Evolutionary conservation across 2,329 filamentous ascomycete species (phyloP), one percentile per base, ranked within the genome.

Genomic region (Trichoderma sp.): DNA sequence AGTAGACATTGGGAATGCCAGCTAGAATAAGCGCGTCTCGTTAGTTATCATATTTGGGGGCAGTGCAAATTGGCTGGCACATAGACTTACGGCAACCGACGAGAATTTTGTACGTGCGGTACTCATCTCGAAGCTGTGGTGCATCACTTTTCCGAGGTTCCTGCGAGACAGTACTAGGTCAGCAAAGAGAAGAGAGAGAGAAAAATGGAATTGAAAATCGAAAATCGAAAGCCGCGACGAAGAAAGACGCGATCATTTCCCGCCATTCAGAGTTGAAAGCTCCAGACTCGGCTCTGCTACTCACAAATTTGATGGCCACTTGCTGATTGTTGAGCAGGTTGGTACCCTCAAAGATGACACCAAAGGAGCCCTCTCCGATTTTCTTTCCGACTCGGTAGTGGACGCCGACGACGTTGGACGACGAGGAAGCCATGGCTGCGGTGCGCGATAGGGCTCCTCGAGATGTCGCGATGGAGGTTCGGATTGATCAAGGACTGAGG

Each of bases 341-440:
- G 78, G 94, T 98, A 75, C 96, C 96, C 83, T 98, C 96, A 78
- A 98, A 98, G 79, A 98, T 97, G 76, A 98, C 96, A 85, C 95
- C 95, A 78, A 98, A 98, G 49, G 94, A 97, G 73, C 95, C 95
- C 88, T 98, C 96, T 80, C 96, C 96, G 76, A 99, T 98, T 86
- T 99, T 99, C 89, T 98, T 98, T 76, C 96, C 96, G 74, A 99
- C 96, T 74, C 96, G 89, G 83, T 99, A 99, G 84, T 99, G 96
- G 74, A 99, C 96, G 79, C 96, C 96, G 77, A 98, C 96, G 75
- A 99, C 96, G 83, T 98, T 98, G 71, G 94, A 97, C 72, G 93
- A 96, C 70, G 91, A 93, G 73, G 92, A 94, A 69, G 93, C 89
- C 93, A 96, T 96, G 79, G 77, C 79, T 79, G 74, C 71, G 71